A percentile compares a stretch with the other conserved stretches of the same genome.
phyloP scores from a whole-genome alignment of 1,284 basidiomycete genomes.

The Melampsora larici-populina region DNA sequence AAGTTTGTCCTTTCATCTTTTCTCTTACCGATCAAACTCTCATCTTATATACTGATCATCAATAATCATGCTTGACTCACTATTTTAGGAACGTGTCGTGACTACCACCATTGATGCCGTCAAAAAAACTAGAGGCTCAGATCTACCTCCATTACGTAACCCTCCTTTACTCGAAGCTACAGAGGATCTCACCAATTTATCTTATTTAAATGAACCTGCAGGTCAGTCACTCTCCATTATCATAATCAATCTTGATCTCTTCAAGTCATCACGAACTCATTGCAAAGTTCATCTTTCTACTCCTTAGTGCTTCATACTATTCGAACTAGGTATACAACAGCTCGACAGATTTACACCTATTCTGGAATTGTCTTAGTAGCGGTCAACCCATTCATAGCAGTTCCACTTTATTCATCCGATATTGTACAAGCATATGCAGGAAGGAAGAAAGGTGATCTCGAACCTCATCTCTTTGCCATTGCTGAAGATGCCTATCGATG shows the following conservation, averaged over 20 bases:
- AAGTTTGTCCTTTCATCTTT: conserved; percentile 59
- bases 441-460: conserved; percentile 84
- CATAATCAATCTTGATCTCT: conserved; percentile 12
- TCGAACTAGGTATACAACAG: conserved; percentile 82
- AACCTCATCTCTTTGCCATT: conserved; percentile 97
- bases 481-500: conserved; percentile 98
- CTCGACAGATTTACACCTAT: conserved; percentile 97
- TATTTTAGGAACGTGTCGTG: conserved; percentile 66
- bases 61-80: neutral
- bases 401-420: conserved; percentile 72
- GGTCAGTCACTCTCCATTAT: conserved; percentile 60
- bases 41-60: neutral
- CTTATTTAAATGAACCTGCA: conserved; percentile 95
- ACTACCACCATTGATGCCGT: conserved; percentile 66
- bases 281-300: neutral
- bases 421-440: conserved; percentile 97
- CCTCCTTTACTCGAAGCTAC: conserved; percentile 93
- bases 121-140: conserved; percentile 66
- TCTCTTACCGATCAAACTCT: neutral
- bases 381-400: conserved; percentile 82
- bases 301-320: conserved; percentile 87
- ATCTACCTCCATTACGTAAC: conserved; percentile 87
- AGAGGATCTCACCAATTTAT: conserved; percentile 95
- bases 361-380: conserved; percentile 96
- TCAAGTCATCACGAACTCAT: neutral